These are phyloP conservation scores for Penicillium sp. DNA, from an alignment of 2,329 filamentous ascomycete species.

Conservation along the genomic window DNA sequence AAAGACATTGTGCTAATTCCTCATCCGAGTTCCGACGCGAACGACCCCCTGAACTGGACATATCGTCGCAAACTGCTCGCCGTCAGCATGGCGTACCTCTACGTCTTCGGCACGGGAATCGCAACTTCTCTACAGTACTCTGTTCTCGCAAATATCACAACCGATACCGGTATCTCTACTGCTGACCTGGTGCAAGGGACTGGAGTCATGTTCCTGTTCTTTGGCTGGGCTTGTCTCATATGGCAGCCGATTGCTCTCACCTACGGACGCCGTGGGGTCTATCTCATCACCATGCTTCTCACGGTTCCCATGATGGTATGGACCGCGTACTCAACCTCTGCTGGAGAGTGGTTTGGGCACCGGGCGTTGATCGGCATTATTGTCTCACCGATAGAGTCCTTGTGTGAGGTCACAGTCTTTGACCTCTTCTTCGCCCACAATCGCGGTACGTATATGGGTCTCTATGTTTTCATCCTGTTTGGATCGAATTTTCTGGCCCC, in stretches of 20 bases:
- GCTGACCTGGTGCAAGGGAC: constrained; percentile 50
- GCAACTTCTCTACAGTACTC: background rate
- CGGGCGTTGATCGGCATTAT: constrained; percentile 49
- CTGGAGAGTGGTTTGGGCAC: constrained; percentile 49
- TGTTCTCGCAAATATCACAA: background rate
- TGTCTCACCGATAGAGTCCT: constrained; percentile 49
- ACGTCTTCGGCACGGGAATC: background rate
- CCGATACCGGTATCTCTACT: constrained; percentile 43
- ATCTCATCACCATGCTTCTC: constrained; percentile 44
- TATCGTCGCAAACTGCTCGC: background rate
- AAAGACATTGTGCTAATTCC: background rate
- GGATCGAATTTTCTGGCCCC: constrained; percentile 50
- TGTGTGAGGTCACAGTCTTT: constrained; percentile 48
- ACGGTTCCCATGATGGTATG: constrained; percentile 42
- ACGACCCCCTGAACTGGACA: background rate
- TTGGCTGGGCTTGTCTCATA: constrained; percentile 52
- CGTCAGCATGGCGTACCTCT: background rate
- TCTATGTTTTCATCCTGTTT: constrained; percentile 47
- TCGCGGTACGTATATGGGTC: constrained; percentile 42
- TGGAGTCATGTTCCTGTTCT: constrained; percentile 53
- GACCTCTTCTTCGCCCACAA: constrained; percentile 50
- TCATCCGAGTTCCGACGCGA: background rate
- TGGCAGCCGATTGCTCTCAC: constrained; percentile 54
- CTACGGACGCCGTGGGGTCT: constrained; percentile 51
- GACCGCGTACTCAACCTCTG: constrained; percentile 45